Evolutionary conservation across 2,329 filamentous ascomycete species (phyloP), one percentile per base, ranked within the genome.

Genomic region (Cladorrhinum sp.): DNA sequence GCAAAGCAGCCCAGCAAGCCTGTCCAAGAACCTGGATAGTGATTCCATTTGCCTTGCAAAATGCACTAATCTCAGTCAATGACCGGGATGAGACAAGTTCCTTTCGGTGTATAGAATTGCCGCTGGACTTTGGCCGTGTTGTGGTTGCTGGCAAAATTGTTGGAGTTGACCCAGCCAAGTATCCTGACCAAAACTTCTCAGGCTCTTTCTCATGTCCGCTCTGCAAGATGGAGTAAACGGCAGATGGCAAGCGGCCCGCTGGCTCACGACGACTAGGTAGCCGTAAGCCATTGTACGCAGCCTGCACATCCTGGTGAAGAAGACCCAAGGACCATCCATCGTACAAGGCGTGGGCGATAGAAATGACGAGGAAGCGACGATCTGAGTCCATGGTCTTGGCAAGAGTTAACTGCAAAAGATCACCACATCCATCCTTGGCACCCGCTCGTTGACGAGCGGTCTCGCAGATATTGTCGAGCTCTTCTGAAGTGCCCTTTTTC

Each of bases 331-430:
- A 96, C 84, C 88, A 92, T 0, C 93, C 93, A 70, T 97, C 93
- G 66, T 97, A 97, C 20, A 96, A 79, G 1, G 92, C 91, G 73
- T 97, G 93, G 0, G 92, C 83, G 41, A 96, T 86, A 0, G 91
- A 93, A 1, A 97, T 71, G 3, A 87, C 69, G 1, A 87, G 64
- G 58, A 81, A 84, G 2, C 61, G 13, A 12, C 41, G 36, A 16
- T 73, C 36, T 67, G 69, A 13, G 61, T 66, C 2, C 62, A 27
- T 74, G 1, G 72, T 70, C 5, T 62, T 68, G 2, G 73, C 74
- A 56, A 84, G 74, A 0, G 71, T 73, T 0, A 88, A 67, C 57
- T 85, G 83, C 6, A 87, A 73, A 2, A 88, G 67, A 8, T 74
- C 56, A 0, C 71, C 68, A 8, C 55, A 57, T 0, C 76, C 81